Percentiles rank a stretch among this genome's conserved stretches.
phyloP scores from a whole-genome alignment of 2,329 filamentous ascomycete genomes.

The Drechmeria coniospora region DNA sequence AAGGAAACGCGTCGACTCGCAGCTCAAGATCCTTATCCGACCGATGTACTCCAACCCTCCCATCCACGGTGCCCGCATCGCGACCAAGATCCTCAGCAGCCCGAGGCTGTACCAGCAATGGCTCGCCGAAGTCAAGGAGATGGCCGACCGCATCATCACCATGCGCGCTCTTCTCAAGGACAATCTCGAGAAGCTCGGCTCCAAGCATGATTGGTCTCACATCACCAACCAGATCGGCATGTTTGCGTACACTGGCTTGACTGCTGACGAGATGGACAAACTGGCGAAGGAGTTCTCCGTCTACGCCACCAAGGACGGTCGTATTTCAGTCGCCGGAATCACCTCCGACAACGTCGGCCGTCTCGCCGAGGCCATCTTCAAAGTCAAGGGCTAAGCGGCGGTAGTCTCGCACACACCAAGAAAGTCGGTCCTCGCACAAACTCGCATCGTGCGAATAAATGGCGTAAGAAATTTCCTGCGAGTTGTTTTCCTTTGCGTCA shows the following conservation, averaged over 20 bases:
- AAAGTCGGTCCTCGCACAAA: background rate
- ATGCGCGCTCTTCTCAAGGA: constrained; percentile 92
- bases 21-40: constrained; percentile 95
- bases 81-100: constrained; percentile 80
- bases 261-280: constrained; percentile 75
- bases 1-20: constrained; percentile 90
- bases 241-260: constrained; percentile 97
- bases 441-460: no score
- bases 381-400: constrained; percentile 50
- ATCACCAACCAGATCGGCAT: constrained; percentile 99
- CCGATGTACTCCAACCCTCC: constrained; percentile 98
- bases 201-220: constrained; percentile 96
- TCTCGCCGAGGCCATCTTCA: constrained; percentile 71
- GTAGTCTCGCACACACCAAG: background rate
- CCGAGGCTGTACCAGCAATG: constrained; percentile 78
- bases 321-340: constrained; percentile 76
- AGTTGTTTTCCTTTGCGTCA: no score
- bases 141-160: constrained; percentile 97
- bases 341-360: constrained; percentile 65
- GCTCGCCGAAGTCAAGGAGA: constrained; percentile 91
- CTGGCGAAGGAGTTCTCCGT: constrained; percentile 93
- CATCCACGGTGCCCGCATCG: constrained; percentile 88
- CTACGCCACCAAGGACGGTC: constrained; percentile 87
- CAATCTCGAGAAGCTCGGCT: constrained; percentile 87
- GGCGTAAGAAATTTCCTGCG: no score